phyloP scores from a whole-genome alignment of 257 asterid genomes.

The Cynanchum wilfordii region DNA sequence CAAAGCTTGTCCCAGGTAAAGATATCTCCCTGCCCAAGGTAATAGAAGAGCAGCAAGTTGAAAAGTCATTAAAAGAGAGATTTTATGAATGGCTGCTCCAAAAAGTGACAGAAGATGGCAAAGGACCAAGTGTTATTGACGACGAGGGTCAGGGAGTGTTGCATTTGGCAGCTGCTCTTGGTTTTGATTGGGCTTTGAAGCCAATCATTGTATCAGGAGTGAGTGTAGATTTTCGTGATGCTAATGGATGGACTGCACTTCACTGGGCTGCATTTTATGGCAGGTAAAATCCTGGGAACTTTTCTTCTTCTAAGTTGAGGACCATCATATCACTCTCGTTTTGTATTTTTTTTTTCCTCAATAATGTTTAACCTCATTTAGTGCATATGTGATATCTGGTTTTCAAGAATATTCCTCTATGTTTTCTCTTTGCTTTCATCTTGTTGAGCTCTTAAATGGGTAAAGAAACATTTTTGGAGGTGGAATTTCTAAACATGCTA shows the following conservation, averaged over 20 bases:
- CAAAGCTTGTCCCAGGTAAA: slow-evolving; percentile 26
- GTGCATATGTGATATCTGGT: neutral
- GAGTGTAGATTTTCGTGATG: slow-evolving; percentile 88
- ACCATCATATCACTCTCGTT: neutral
- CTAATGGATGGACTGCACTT: slow-evolving; percentile 93
- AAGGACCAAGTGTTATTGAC: slow-evolving; percentile 50
- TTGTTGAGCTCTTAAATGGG: neutral
- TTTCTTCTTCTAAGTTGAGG: neutral
- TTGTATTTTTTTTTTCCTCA: neutral
- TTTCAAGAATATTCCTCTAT: neutral
- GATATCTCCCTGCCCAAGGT: slow-evolving; percentile 31
- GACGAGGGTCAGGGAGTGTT: slow-evolving; percentile 82
- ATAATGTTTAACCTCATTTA: neutral
- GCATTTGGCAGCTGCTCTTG: slow-evolving; percentile 96
- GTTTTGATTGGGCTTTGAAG: slow-evolving; percentile 83
- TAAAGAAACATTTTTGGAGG: neutral
- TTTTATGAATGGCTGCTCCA: slow-evolving; percentile 72
- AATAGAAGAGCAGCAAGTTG: slow-evolving; percentile 45
- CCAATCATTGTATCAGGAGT: slow-evolving; percentile 65
- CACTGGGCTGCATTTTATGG: slow-evolving; percentile 98
- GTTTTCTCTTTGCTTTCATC: neutral
- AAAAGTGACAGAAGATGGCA: slow-evolving; percentile 54
- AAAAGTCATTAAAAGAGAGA: slow-evolving; percentile 51
- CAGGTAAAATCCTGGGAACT: slow-evolving; percentile 43
- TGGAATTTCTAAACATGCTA: neutral